Conservation (phyloP, 2,329 filamentous ascomycete species). For the Colletotrichum phormii region DNA sequence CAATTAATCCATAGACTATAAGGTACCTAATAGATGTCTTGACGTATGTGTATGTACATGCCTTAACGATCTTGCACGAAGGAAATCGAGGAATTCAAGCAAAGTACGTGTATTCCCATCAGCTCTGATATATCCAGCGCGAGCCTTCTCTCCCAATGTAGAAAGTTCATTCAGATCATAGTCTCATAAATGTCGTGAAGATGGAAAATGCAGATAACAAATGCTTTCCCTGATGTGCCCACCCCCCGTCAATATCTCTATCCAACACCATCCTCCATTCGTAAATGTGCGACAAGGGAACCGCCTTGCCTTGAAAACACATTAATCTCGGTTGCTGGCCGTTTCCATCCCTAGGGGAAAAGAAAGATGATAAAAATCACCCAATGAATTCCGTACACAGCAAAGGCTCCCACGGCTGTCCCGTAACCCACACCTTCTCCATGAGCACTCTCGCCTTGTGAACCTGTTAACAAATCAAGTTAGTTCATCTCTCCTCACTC, state of each 20-base stretch:
- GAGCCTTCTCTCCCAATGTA: background rate
- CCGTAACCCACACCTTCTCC: conserved; percentile 77
- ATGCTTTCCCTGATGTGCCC: background rate
- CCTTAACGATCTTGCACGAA: no score
- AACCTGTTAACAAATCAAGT: conserved; percentile 52
- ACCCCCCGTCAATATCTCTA: background rate
- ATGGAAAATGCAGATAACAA: background rate
- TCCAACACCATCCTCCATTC: background rate
- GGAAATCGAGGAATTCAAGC: no score
- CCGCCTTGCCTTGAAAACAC: background rate
- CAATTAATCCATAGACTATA: no score
- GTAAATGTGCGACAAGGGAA: background rate
- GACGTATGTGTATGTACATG: no score
- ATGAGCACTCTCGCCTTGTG: conserved; percentile 72
- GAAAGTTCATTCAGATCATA: background rate
- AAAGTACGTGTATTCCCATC: background rate
- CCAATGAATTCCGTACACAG: conserved; percentile 77
- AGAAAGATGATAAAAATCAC: conserved; percentile 47
- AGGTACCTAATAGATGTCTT: no score
- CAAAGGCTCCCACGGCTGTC: conserved; percentile 75
- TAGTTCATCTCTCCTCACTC: no score
- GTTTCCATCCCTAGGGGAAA: background rate
- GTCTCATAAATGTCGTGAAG: background rate
- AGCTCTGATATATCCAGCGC: background rate
- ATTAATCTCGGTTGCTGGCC: background rate